Conservation (phyloP, 495 filamentous ascomycete species). For the Daldinia caldariorum region DNA sequence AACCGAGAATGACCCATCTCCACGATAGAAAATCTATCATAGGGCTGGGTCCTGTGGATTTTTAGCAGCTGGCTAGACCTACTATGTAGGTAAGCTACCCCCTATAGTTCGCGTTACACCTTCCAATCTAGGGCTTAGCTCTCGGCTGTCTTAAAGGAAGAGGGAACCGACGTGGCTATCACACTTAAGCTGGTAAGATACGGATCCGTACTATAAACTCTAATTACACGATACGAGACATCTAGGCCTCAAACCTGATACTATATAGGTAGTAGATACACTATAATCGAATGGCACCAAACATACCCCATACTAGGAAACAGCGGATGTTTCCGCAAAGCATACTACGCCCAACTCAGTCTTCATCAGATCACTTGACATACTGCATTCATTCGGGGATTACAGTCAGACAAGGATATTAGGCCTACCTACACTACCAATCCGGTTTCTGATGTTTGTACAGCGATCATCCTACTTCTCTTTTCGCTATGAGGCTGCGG, state of each 20-base stretch:
- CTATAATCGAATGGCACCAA: background rate
- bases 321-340: background rate
- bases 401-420: background rate
- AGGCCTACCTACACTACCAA: background rate
- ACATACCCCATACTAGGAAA: background rate
- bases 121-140: background rate
- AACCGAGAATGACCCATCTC: background rate
- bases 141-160: background rate
- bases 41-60: background rate
- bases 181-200: background rate
- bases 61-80: constrained; percentile 1
- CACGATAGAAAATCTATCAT: background rate
- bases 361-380: background rate
- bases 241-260: background rate
- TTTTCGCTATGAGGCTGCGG: too few species aligned
- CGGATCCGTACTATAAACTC: constrained; percentile 4
- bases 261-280: background rate
- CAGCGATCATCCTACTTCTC: background rate
- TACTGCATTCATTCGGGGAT: background rate
- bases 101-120: background rate
- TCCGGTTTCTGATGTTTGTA: background rate
- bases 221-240: constrained; percentile 16
- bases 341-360: background rate
- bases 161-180: constrained; percentile 1
- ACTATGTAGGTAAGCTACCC: too few species aligned